phyloP scores from a whole-genome alignment of 345 rosid genomes.

The Cardamine resedifolia region DNA sequence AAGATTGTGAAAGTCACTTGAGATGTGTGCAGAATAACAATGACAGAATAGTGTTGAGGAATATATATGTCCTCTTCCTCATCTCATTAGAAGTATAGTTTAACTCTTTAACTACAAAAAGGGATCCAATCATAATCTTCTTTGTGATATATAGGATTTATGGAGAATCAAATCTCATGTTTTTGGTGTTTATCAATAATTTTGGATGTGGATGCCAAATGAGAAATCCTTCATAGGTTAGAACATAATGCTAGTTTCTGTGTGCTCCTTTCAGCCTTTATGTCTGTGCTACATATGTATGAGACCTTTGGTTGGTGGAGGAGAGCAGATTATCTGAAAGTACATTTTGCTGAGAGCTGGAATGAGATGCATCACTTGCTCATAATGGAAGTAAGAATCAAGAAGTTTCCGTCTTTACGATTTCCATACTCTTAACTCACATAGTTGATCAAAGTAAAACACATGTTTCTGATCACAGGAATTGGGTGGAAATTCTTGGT shows the following conservation, averaged over 20 bases:
- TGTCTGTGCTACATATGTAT: slow-evolving; percentile 94
- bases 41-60: neutral
- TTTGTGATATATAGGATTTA: neutral
- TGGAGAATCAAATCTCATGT: neutral
- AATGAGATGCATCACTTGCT: slow-evolving; percentile 99
- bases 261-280: slow-evolving; percentile 60
- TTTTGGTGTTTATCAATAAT: neutral
- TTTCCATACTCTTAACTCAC: neutral
- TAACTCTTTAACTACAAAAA: neutral
- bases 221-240: neutral
- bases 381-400: slow-evolving; percentile 85
- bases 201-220: neutral
- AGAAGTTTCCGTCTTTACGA: neutral
- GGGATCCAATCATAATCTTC: neutral
- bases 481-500: slow-evolving; percentile 93
- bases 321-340: slow-evolving; percentile 90
- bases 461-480: slow-evolving; percentile 56
- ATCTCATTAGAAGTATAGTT: neutral
- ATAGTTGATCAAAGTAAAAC: slow-evolving; percentile 7
- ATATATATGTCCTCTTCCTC: neutral
- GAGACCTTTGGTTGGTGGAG: slow-evolving; percentile 99
- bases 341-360: slow-evolving; percentile 99
- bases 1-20: slow-evolving; percentile 10
- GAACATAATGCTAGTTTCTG: slow-evolving; percentile 9
- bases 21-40: neutral